Base-by-base conservation (phyloP, 176 grass and related monocot species). In the Saccharum officinarum region DNA sequence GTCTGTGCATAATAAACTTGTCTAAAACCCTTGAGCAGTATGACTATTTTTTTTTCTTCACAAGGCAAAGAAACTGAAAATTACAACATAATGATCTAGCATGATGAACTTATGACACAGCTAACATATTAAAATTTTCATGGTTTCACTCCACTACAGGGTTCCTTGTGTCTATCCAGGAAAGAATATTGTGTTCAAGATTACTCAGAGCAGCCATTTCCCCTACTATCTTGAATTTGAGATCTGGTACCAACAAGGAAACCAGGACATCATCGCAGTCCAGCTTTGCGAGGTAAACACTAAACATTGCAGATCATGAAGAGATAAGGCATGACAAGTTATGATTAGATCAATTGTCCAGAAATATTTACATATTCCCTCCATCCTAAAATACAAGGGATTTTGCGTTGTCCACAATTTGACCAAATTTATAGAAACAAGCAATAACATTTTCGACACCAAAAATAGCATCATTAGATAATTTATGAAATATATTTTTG, bases 131-230 rank as follows among this genome's bases (percentile, higher is more conserved):
- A 25, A 75, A 37, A 31, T 59, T 59, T 72, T 55, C 6, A 47
- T 38, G 59, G 46, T 69, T 25, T 81, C 63, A 42, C 34, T 26
- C 12, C 6, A 41, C 78, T 49, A 16, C 88, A 94, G 80, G 85
- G 88, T 91, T 74, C 45, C 85, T 28, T 94, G 92, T 79, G 89
- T 76, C 86, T 89, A 94, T 79, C 88, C 77, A 78, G 81, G 75
- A 38, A 91, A 90, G 88, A 97, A 97, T 63, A 92, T 92, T 17
- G 14, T 72, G 28, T 87, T 89, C 90, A 92, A 92, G 86, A 87
- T 94, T 62, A 87, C 85, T 45, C 28, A 83, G 46, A 89, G 77
- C 81, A 94, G 83, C 88, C 79, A 85, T 79, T 90, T 80, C 73
- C 90, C 90, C 26, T 68, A 87, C 76, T 83, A 97, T 25, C 63